Base-by-base conservation (phyloP, 345 rosid genomes). In the Citrus mangshanensis region DNA sequence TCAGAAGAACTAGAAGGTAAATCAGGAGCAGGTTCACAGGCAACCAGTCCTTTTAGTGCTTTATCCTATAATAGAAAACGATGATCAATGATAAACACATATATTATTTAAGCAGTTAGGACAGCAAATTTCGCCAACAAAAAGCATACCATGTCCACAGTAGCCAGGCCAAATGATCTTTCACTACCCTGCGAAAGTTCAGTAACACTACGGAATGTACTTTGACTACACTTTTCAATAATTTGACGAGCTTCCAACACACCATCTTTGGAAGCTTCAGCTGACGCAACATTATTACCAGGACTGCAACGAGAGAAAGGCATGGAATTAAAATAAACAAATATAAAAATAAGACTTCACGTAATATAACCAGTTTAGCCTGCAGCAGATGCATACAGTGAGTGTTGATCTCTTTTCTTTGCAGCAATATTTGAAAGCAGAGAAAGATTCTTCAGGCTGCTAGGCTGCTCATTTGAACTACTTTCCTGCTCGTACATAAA, bases 41-140 rank as follows among this genome's bases (percentile, higher is more conserved):
- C 79, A 75, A 88, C 89, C 81, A 96, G 84, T 84, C 97, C 98
- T 89, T 91, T 96, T 76, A 96, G 82, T 9, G 95, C 98, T 85
- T 94, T 91, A 74, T 88, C 92, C 99, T 96, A 78, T 65, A 70
- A 74, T 82, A 78, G 75, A 59, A 81, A 60, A 60, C n/a, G 51
- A 65, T 16, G 60, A 74, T 56, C 78, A 40, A 70, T 74, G 69
- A 70, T 35, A 56, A 81, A 32, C 24, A 70, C 24, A 65, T 22
- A 67, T 5, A 72, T 28, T 67, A 16, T 68, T 68, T 54, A 83
- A 35, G 60, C 35, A 73, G 70, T 10, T 63, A 76, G 34, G 46
- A 67, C 66, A 63, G 49, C 65, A 75, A 80, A 78, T 34, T 68
- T 46, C 5, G 40, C 28, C 10, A 61, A 80, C n/a, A 80, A 81